Base-by-base conservation (phyloP, 768 basidiomycete species). In the Lactifluus rugatus region DNA sequence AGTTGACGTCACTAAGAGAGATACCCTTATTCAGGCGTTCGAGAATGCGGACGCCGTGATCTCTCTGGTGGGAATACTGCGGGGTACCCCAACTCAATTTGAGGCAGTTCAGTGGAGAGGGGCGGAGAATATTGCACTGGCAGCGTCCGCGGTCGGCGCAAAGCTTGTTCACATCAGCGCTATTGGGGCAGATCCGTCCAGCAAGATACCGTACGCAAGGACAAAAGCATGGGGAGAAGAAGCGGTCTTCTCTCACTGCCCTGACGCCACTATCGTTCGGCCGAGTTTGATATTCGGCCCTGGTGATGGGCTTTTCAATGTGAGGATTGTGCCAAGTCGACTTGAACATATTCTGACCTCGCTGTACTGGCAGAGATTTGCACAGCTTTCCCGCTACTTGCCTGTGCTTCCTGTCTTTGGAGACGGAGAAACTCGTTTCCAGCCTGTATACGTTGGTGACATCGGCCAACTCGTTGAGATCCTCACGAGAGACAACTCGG, bases 331-430 rank as follows among this genome's bases (percentile, higher is more conserved):
- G 5, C 2, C 49, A 34, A 34, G 5, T 8, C 8, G 21, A 3
- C 25, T 42, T 49, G 48, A 37, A 41, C 25, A 25, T 5, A 5
- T 36, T 46, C 51, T 31, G 31, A 41, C 49, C 13, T 9, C 52
- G 19, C 25, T 14, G 10, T 21, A 13, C 13, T 44, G 32, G 14
- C 61, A 87, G 85, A 75, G 82, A 44, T 87, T 89, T 64, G 81
- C 82, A 31, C 74, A 71, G 26, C 68, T 89, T 28, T 78, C 84
- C 0, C 74, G 73, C 50, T 73, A 79, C 59, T 69, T 89, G 34
- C 87, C 87, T 2, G 82, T 87, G 66, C 69, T 89, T 26, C 87
- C 87, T n/a, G 84, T 89, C 5, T 89, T 87, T 65, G 83, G 80
- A 9, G 83, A 83, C n/a, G 87, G 88, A 1, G 69, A 62, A 10